phyloP scores from a whole-genome alignment of 2,329 filamentous ascomycete species.

The Acrocalymma vagum region DNA sequence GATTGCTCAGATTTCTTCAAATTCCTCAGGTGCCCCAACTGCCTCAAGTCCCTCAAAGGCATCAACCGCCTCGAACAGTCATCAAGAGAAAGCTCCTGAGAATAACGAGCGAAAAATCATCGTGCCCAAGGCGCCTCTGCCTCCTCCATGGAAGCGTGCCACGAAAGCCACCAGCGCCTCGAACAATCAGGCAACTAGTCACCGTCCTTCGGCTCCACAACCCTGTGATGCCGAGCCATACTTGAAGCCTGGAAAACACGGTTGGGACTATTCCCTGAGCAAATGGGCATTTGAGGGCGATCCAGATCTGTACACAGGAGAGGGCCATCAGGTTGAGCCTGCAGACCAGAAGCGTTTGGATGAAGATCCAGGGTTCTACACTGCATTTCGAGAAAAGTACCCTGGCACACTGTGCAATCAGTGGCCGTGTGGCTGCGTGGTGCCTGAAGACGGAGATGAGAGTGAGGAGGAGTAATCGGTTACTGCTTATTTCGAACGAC shows the following conservation, averaged over 20 bases:
- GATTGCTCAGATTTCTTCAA: too few relatives aligned
- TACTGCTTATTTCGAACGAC: too few relatives aligned
- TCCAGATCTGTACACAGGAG: conserved; percentile 21
- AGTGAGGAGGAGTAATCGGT: conserved; percentile 27
- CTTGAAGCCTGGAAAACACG: conserved; percentile 31
- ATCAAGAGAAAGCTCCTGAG: too few relatives aligned
- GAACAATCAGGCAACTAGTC: background rate
- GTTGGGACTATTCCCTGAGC: conserved; percentile 19
- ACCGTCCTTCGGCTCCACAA: too few relatives aligned
- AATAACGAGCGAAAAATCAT: too few relatives aligned
- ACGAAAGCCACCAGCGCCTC: too few relatives aligned
- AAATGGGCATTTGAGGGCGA: conserved; percentile 21
- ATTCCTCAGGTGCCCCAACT: too few relatives aligned
- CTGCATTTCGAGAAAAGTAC: conserved; percentile 24
- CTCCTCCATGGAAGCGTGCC: too few relatives aligned
- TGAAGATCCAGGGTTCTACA: conserved; percentile 11
- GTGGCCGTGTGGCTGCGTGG: conserved; percentile 38
- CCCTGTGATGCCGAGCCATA: too few relatives aligned
- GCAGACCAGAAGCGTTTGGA: conserved; percentile 15
- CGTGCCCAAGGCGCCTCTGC: too few relatives aligned
- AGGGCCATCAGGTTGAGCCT: conserved; percentile 29
- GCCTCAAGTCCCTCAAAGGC: too few relatives aligned
- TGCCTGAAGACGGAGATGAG: conserved; percentile 13
- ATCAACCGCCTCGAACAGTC: too few relatives aligned
- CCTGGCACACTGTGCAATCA: conserved; percentile 18